phyloP scores from a whole-genome alignment of 2,329 filamentous ascomycete genomes.

The Didymella pinodella region DNA sequence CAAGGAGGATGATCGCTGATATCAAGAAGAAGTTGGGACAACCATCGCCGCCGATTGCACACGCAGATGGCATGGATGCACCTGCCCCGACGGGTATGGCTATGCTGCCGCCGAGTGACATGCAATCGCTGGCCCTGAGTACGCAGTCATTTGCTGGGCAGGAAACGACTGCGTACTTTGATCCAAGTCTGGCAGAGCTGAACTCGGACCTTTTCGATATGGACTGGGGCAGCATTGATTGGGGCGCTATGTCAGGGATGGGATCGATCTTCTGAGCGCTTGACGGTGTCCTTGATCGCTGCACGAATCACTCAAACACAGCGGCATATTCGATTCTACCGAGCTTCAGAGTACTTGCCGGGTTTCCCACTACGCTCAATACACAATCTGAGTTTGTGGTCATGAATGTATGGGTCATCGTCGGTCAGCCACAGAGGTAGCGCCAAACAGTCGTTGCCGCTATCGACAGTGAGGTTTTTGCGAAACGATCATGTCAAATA shows the following conservation, averaged over 20 bases:
- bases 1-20: conserved; percentile 11
- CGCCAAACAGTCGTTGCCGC: neutral
- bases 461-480: neutral
- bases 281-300: neutral
- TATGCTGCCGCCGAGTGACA: neutral
- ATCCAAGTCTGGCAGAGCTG: conserved; percentile 15
- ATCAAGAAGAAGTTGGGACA: conserved; percentile 13
- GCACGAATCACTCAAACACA: neutral
- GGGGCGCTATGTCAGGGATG: conserved; percentile 7
- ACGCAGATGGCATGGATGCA: neutral
- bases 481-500: too few relatives aligned
- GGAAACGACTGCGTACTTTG: neutral
- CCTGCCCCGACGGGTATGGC: neutral
- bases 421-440: neutral
- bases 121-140: neutral
- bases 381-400: neutral
- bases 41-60: neutral
- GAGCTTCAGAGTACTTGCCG: neutral
- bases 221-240: conserved; percentile 18
- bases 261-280: neutral
- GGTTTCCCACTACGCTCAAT: neutral
- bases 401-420: neutral
- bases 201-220: conserved; percentile 14
- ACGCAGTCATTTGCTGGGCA: neutral
- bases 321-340: neutral